These are phyloP conservation scores for Didymellaceae sp. DNA, from an alignment of 2,329 filamentous ascomycete species.

Conservation along the genomic window DNA sequence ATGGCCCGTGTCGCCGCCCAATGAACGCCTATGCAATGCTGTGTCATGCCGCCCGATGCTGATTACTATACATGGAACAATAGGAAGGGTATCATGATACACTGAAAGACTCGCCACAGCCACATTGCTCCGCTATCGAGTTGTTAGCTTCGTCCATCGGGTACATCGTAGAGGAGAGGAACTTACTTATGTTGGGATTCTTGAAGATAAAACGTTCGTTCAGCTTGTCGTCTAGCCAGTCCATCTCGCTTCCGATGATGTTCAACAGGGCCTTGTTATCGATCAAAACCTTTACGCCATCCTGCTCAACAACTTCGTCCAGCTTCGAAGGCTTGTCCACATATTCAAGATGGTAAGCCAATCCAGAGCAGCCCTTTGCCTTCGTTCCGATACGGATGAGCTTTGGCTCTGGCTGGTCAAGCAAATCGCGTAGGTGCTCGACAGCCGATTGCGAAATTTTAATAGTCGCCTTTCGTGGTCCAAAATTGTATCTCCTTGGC, in stretches of 20 bases:
- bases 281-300: slow-evolving; percentile 93
- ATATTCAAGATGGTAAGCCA: slow-evolving; percentile 93
- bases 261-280: slow-evolving; percentile 98
- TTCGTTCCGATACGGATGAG: slow-evolving; percentile 93
- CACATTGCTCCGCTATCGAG: slow-evolving; percentile 88
- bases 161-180: background rate
- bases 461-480: slow-evolving; percentile 89
- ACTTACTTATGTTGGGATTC: slow-evolving; percentile 98
- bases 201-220: slow-evolving; percentile 91
- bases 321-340: slow-evolving; percentile 88
- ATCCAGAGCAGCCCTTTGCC: slow-evolving; percentile 90
- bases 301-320: slow-evolving; percentile 93
- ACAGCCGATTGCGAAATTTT: slow-evolving; percentile 82
- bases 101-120: slow-evolving; percentile 93
- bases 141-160: slow-evolving; percentile 29
- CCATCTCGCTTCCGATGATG: slow-evolving; percentile 99
- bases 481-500: slow-evolving; percentile 70
- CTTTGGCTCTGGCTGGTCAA: slow-evolving; percentile 87
- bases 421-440: slow-evolving; percentile 74
- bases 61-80: slow-evolving; percentile 23
- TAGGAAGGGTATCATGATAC: slow-evolving; percentile 48
- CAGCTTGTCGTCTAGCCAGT: slow-evolving; percentile 96
- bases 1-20: background rate
- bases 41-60: slow-evolving; percentile 40
- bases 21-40: slow-evolving; percentile 27